phyloP scores from a whole-genome alignment of 192 early-diverging fungal genomes.

The Linnemannia exigua region DNA sequence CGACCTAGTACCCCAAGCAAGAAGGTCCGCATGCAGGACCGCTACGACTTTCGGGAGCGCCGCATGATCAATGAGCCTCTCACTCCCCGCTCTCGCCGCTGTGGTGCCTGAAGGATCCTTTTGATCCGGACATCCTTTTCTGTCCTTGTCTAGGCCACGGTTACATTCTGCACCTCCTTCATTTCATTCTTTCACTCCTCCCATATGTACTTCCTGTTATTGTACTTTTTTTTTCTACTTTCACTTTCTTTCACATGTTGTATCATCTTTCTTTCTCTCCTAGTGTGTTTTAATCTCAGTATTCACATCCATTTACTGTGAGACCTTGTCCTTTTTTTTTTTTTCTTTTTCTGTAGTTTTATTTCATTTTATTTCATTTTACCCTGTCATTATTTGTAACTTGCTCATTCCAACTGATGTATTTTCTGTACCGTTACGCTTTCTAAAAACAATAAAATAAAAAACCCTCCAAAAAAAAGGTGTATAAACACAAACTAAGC shows the following conservation, averaged over 20 bases:
- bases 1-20: not conserved
- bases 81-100: slow-evolving; percentile 26
- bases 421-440: slow-evolving; percentile 2
- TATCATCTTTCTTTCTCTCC: not conserved
- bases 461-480: not conserved
- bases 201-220: not conserved
- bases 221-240: slow-evolving; percentile 3
- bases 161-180: too few relatives aligned
- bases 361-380: too few relatives aligned
- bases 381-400: slow-evolving; percentile 4
- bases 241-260: not conserved
- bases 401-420: too few relatives aligned
- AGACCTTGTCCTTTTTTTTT: not conserved
- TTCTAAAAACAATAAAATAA: not conserved
- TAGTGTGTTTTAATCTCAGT: slow-evolving; percentile 3
- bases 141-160: too few relatives aligned
- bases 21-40: slow-evolving; percentile 24
- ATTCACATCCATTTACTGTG: not conserved
- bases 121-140: not conserved
- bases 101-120: slow-evolving; percentile 7
- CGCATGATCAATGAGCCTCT: slow-evolving; percentile 36
- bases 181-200: too few relatives aligned
- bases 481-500: not conserved
- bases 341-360: not conserved
- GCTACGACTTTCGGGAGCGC: slow-evolving; percentile 41